A percentile compares a stretch with the other conserved stretches of the same genome.
Conservation (phyloP, 768 basidiomycete species). For the Mycena indigotica region DNA sequence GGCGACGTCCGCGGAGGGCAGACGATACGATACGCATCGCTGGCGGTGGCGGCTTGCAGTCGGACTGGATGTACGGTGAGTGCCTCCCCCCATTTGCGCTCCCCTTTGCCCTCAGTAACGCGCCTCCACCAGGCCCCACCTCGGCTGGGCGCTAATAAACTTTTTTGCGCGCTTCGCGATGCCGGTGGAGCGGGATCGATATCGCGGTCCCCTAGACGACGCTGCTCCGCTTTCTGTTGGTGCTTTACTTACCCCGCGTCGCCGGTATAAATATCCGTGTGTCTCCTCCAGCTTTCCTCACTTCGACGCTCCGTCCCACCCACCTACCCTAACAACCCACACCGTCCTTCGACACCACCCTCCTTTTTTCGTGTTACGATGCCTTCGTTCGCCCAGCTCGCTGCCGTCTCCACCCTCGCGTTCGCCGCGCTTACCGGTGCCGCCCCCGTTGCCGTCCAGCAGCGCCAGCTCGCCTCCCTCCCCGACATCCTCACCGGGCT, state of each 20-base stretch:
- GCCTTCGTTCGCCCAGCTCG: not conserved
- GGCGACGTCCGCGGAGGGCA: too few species aligned
- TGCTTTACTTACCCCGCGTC: not conserved
- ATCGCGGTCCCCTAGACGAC: too few species aligned
- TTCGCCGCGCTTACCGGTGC: not conserved
- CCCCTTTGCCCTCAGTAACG: too few species aligned
- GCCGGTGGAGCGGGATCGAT: too few species aligned
- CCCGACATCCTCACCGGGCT: constrained; percentile 2
- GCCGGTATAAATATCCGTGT: not conserved
- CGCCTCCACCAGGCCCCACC: too few species aligned
- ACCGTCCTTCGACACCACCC: not conserved
- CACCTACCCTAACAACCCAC: not conserved
- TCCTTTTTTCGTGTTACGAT: not conserved
- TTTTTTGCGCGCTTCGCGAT: too few species aligned
- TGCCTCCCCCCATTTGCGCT: too few species aligned
- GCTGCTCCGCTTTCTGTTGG: not conserved
- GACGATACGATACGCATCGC: too few species aligned
- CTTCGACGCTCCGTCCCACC: not conserved
- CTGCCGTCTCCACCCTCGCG: constrained; percentile 1
- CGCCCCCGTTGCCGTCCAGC: not conserved
- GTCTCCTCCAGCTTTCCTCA: not conserved
- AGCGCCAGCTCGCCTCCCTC: not conserved
- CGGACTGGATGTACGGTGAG: too few species aligned
- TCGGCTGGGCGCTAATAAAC: too few species aligned
- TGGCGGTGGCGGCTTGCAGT: too few species aligned